A percentile compares a stretch with the other conserved stretches of the same genome.
Evolutionary conservation across 2,329 filamentous ascomycete species (phyloP).

Genomic region (Beauveria sp.): DNA sequence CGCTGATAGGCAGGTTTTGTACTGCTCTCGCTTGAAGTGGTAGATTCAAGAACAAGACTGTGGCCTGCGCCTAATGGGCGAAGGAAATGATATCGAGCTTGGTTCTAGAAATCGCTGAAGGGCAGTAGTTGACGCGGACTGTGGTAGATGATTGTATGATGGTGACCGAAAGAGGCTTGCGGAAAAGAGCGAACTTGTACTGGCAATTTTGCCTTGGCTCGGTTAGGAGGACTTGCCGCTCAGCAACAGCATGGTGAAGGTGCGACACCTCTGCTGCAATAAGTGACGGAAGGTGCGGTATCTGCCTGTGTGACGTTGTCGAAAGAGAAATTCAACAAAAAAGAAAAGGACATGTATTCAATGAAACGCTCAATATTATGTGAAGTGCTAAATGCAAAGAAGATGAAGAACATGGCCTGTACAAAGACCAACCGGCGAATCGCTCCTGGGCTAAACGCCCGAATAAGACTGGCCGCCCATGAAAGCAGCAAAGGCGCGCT

Average conservation of each 20-base stretch:
- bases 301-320: not conserved
- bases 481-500: constrained; percentile 47
- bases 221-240: not conserved
- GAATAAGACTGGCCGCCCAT: constrained; percentile 40
- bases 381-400: not conserved
- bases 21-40: not conserved
- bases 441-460: constrained; percentile 13
- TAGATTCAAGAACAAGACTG: not conserved
- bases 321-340: not conserved
- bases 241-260: not conserved
- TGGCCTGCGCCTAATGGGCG: not conserved
- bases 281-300: not conserved
- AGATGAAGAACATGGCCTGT: not conserved
- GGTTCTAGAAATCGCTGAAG: constrained; percentile 2
- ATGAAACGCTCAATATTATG: not conserved
- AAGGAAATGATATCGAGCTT: constrained; percentile 3
- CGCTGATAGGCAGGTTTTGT: not conserved
- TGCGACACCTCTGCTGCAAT: not conserved
- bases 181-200: not conserved
- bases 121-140: not conserved
- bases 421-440: not conserved
- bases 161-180: not conserved
- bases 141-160: not conserved
- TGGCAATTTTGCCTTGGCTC: not conserved
- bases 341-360: not conserved